Conservation (phyloP, 805 yeast species). For the Candida endomychidarum region DNA sequence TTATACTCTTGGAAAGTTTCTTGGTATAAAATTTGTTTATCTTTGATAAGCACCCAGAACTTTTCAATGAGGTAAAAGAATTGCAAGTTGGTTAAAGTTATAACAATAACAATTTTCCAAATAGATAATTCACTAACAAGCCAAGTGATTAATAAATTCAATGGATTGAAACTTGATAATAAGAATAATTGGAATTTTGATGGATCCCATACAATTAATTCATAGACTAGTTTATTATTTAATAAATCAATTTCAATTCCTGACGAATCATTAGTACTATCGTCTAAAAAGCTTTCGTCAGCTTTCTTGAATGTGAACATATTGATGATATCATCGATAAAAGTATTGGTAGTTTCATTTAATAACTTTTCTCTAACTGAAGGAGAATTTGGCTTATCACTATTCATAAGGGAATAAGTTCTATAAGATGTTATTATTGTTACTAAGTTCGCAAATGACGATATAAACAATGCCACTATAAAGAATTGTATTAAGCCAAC, state of each 20-base stretch:
- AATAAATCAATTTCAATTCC: constrained; percentile 17
- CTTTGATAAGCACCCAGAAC: constrained; percentile 51
- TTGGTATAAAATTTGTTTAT: constrained; percentile 57
- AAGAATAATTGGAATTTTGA: constrained; percentile 53
- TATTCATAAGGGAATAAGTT: constrained; percentile 34
- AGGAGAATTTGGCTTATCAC: constrained; percentile 27
- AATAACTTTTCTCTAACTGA: constrained; percentile 19
- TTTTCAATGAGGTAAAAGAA: constrained; percentile 40
- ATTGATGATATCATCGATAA: background rate
- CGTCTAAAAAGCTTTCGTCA: constrained; percentile 21
- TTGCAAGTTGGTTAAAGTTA: constrained; percentile 25
- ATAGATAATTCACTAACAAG: constrained; percentile 23
- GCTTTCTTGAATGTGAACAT: constrained; percentile 8
- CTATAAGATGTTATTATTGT: constrained; percentile 18
- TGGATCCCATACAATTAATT: constrained; percentile 67
- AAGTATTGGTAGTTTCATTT: constrained; percentile 1
- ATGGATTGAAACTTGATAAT: constrained; percentile 59
- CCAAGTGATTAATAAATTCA: constrained; percentile 46
- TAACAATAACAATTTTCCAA: constrained; percentile 32
- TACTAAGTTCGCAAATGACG: constrained; percentile 20
- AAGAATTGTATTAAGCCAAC: constrained; percentile 5
- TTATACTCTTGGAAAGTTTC: constrained; percentile 66
- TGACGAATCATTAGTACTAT: constrained; percentile 19
- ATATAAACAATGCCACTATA: constrained; percentile 11
- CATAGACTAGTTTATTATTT: constrained; percentile 45